Evolutionary conservation across 768 basidiomycete genomes (phyloP).

Genomic region (Boletus huronensis): DNA sequence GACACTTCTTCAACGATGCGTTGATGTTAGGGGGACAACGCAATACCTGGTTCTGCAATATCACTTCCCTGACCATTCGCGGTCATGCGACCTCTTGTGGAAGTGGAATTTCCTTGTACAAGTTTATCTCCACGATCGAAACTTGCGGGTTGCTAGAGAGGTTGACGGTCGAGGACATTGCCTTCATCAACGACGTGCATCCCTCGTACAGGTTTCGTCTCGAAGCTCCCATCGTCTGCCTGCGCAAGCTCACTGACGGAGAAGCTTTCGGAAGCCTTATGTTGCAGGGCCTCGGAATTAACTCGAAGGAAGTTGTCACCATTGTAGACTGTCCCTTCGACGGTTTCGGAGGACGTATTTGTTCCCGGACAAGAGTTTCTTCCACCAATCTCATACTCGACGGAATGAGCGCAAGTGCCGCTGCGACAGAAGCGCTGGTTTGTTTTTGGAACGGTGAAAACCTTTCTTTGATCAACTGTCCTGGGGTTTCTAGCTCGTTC

Average conservation of each 20-base stretch:
- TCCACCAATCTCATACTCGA: slow-evolving; percentile 5
- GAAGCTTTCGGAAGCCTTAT: not conserved
- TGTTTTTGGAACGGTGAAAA: slow-evolving; percentile 11
- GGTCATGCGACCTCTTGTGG: not conserved
- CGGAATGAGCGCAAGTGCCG: not conserved
- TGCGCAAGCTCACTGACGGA: not conserved
- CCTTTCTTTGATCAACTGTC: slow-evolving; percentile 4
- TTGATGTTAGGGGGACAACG: not conserved
- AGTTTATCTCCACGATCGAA: slow-evolving; percentile 1
- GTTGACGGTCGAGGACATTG: slow-evolving; percentile 1
- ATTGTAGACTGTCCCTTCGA: slow-evolving; percentile 2
- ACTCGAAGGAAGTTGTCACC: slow-evolving; percentile 1
- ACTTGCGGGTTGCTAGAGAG: not conserved
- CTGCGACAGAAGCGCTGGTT: not conserved
- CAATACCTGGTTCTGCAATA: slow-evolving; percentile 1
- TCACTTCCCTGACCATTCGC: slow-evolving; percentile 1
- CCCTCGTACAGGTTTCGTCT: slow-evolving; percentile 4
- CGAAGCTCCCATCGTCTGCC: not conserved
- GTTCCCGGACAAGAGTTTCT: not conserved
- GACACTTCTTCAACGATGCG: not conserved
- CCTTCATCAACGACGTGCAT: slow-evolving; percentile 5
- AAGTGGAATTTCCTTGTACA: slow-evolving; percentile 1
- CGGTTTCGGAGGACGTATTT: not conserved
- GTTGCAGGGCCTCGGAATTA: slow-evolving; percentile 1
- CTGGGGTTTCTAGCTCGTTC: slow-evolving; percentile 1